Conservation (phyloP, 805 yeast species). For the Candida nitratophila region DNA sequence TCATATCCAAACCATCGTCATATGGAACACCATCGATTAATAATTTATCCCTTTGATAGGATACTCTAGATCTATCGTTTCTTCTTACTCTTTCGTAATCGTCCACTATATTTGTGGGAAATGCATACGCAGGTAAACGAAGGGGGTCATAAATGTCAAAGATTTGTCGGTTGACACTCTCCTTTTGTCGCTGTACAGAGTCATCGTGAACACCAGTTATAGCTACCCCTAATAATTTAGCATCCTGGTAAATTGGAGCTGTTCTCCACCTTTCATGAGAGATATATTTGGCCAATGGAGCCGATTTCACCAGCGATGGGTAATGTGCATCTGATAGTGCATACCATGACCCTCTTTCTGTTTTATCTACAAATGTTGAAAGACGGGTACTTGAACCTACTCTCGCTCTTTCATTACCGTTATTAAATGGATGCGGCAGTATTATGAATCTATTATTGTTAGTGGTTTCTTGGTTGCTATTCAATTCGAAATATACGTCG, state of each 20-base stretch:
- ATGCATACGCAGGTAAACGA: conserved; percentile 14
- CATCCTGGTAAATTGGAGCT: conserved; percentile 28
- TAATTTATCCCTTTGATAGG: conserved; percentile 7
- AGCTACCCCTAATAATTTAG: conserved; percentile 33
- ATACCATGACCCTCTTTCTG: conserved; percentile 67
- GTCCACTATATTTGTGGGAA: conserved; percentile 15
- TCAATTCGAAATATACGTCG: conserved; percentile 48
- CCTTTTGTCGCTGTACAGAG: conserved; percentile 9
- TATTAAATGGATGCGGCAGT: conserved; percentile 62
- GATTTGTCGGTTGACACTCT: conserved; percentile 2
- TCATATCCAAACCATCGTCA: conserved; percentile 1
- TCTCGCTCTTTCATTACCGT: neutral
- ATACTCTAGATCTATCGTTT: neutral
- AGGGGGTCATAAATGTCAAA: conserved; percentile 15
- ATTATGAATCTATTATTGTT: conserved; percentile 34
- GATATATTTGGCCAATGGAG: conserved; percentile 67
- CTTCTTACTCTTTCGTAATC: conserved; percentile 6
- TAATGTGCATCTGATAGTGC: conserved; percentile 74
- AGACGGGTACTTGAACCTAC: too few relatives aligned
- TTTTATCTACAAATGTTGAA: conserved; percentile 62
- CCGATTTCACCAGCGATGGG: conserved; percentile 76
- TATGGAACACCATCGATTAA: conserved; percentile 15
- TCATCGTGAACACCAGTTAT: conserved; percentile 45
- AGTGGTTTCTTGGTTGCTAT: conserved; percentile 5
- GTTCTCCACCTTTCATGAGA: conserved; percentile 36